A percentile compares a stretch with the other conserved stretches of the same genome.
phyloP scores from a whole-genome alignment of 2,329 filamentous ascomycete genomes.

The Penicillium sp. region DNA sequence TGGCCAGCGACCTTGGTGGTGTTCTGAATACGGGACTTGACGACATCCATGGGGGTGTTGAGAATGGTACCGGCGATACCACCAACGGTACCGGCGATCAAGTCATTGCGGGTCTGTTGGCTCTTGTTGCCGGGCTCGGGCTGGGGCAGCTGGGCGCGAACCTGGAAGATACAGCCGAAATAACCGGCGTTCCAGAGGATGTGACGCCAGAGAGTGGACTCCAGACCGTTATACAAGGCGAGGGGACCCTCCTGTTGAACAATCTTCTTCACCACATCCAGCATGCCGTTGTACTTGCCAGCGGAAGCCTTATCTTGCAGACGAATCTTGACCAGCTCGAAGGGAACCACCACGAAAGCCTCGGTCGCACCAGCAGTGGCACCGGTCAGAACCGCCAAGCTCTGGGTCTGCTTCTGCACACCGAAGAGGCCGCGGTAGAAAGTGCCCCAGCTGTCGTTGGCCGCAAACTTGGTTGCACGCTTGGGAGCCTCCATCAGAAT shows the following conservation, averaged over 20 bases:
- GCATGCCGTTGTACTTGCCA: constrained; percentile 67
- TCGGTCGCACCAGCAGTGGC: constrained; percentile 95
- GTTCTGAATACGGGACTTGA: constrained; percentile 98
- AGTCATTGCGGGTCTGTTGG: constrained; percentile 82
- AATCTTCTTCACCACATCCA: constrained; percentile 67
- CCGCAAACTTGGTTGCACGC: constrained; percentile 96
- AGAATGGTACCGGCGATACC: constrained; percentile 89
- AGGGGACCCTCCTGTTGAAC: constrained; percentile 81
- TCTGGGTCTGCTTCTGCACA: constrained; percentile 85
- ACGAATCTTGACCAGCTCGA: constrained; percentile 98
- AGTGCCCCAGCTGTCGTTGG: constrained; percentile 97
- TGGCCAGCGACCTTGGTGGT: constrained; percentile 80
- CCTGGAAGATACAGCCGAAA: constrained; percentile 98
- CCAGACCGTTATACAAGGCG: constrained; percentile 94
- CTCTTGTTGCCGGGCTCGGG: constrained; percentile 73
- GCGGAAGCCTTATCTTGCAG: constrained; percentile 95
- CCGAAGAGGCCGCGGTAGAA: constrained; percentile 90
- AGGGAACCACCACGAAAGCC: constrained; percentile 95
- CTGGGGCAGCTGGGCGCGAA: constrained; percentile 80
- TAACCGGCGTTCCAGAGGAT: constrained; percentile 93
- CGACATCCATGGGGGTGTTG: constrained; percentile 96
- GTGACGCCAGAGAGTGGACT: constrained; percentile 96
- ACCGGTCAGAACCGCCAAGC: constrained; percentile 88
- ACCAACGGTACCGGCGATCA: constrained; percentile 84
- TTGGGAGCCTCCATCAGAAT: constrained; percentile 98